Evolutionary conservation across 768 basidiomycete species (phyloP).

Genomic region (Psilocybe cubensis): DNA sequence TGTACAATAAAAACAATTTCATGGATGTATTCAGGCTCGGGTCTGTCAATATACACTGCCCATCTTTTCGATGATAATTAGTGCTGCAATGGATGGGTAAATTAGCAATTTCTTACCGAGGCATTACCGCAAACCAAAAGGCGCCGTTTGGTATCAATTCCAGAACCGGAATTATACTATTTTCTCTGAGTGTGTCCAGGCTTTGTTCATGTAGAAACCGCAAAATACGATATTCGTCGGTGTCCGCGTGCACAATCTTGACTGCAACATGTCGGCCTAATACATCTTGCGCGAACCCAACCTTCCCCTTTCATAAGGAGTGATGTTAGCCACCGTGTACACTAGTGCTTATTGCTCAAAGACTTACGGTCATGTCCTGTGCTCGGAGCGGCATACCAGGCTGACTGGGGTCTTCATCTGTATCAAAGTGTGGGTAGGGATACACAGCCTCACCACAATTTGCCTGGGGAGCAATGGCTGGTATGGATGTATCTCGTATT

Average conservation of each 20-base stretch:
- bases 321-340: background rate
- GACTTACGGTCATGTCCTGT: background rate
- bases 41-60: background rate
- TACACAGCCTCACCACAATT: slow-evolving; percentile 2
- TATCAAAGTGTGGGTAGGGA: slow-evolving; percentile 10
- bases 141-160: slow-evolving; percentile 23
- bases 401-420: background rate
- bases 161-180: slow-evolving; percentile 19
- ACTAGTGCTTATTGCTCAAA: background rate
- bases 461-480: background rate
- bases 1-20: slow-evolving; percentile 20
- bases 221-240: slow-evolving; percentile 26
- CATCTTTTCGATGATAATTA: slow-evolving; percentile 22
- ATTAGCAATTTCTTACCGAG: slow-evolving; percentile 17
- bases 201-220: slow-evolving; percentile 20
- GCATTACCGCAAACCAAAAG: slow-evolving; percentile 32
- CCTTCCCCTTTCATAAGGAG: background rate
- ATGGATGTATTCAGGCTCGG: background rate
- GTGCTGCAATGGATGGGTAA: background rate
- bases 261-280: slow-evolving; percentile 27
- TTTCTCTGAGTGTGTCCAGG: background rate
- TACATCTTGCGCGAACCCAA: background rate
- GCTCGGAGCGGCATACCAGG: background rate
- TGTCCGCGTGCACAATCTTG: slow-evolving; percentile 23
- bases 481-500: background rate